These are phyloP conservation scores for Cladochytrium tenue DNA, from an alignment of 371 early-diverging fungal species.

Conservation along the genomic window DNA sequence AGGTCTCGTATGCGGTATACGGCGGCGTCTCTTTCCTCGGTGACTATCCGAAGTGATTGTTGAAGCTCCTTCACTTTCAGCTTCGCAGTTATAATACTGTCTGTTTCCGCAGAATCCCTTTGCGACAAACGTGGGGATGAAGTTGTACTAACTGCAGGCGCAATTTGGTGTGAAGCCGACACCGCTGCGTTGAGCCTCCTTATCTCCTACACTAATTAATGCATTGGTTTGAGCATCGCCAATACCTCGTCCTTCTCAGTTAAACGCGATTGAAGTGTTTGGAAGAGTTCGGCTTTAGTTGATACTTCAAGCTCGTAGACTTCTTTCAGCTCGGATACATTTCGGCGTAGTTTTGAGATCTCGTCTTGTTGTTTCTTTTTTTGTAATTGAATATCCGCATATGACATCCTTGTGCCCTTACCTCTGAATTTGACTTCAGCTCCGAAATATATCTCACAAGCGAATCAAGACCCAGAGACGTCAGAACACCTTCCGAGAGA, in stretches of 20 bases:
- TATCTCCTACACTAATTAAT: too few relatives aligned
- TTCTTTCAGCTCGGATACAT: neutral
- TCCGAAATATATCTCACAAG: neutral
- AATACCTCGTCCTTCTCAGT: neutral
- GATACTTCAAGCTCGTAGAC: neutral
- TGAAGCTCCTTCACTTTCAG: slow-evolving; percentile 1
- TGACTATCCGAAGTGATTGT: neutral
- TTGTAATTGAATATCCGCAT: too few relatives aligned
- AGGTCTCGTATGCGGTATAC: neutral
- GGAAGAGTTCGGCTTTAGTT: neutral
- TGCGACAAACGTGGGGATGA: too few relatives aligned
- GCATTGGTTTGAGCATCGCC: too few relatives aligned
- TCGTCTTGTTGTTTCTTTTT: too few relatives aligned
- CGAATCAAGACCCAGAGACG: neutral
- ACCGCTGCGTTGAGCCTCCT: too few relatives aligned
- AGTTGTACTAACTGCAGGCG: too few relatives aligned
- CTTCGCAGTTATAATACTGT: neutral
- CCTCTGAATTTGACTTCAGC: neutral
- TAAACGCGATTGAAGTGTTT: neutral
- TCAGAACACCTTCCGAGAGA: neutral
- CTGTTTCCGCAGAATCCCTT: too few relatives aligned
- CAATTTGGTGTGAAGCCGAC: too few relatives aligned
- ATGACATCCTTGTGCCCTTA: too few relatives aligned
- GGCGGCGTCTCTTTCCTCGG: neutral
- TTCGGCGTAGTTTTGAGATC: neutral